Evolutionary conservation across 2,329 filamentous ascomycete genomes (phyloP).

Genomic region (Chalaropsis ovoidea): DNA sequence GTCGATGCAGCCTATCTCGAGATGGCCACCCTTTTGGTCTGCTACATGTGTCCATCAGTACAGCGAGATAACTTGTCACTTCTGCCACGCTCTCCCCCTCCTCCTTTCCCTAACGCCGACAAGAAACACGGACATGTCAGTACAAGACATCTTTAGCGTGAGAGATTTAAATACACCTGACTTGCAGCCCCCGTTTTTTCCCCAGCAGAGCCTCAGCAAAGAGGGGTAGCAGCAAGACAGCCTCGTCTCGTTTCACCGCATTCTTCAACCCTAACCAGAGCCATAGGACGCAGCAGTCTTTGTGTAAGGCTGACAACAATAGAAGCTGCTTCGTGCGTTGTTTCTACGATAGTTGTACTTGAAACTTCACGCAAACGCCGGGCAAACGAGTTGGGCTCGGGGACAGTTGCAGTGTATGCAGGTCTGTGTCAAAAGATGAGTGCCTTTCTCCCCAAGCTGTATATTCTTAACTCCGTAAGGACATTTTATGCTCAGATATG

Average conservation of each 20-base stretch:
- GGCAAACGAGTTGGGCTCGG: neutral
- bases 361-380: neutral
- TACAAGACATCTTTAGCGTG: neutral
- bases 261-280: neutral
- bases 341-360: neutral
- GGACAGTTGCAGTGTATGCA: neutral
- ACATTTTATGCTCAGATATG: neutral
- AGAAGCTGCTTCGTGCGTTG: neutral
- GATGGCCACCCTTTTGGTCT: too few species aligned
- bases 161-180: conserved; percentile 5
- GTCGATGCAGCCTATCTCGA: too few species aligned
- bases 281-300: neutral
- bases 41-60: too few species aligned
- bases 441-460: too few species aligned
- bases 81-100: neutral
- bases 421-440: neutral
- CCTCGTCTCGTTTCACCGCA: neutral
- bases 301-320: neutral
- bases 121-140: neutral
- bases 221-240: neutral
- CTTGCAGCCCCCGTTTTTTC: neutral
- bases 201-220: neutral
- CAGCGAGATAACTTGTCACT: too few species aligned
- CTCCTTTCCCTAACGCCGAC: neutral
- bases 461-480: neutral